These are phyloP conservation scores for Arctium minus DNA, from an alignment of 129 eudicot species.

Conservation along the genomic window DNA sequence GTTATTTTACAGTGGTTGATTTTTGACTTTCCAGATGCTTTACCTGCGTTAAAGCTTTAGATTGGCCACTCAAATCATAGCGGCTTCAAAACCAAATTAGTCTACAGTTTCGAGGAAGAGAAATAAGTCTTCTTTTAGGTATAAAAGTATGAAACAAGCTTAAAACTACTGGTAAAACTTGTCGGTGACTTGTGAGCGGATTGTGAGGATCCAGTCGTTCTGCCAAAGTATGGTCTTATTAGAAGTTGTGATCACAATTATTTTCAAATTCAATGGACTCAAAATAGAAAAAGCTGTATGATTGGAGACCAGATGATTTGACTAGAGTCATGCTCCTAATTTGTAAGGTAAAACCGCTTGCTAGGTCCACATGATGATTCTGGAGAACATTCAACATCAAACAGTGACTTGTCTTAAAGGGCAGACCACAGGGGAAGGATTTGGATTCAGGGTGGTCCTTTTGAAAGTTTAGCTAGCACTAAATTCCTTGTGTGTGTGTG, in stretches of 20 bases:
- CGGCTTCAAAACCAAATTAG: not conserved
- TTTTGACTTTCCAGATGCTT: not conserved
- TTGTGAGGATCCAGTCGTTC: not conserved
- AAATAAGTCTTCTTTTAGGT: not conserved
- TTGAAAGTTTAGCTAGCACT: too few species aligned
- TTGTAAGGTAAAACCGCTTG: not conserved
- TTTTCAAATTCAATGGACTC: not conserved
- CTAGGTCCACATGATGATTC: not conserved
- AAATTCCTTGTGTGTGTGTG: too few species aligned
- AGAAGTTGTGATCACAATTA: not conserved
- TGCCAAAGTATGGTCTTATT: not conserved
- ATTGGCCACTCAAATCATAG: not conserved
- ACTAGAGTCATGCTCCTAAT: not conserved
- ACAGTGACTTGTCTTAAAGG: not conserved
- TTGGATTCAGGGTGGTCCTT: too few species aligned
- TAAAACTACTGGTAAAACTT: not conserved
- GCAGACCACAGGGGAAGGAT: not conserved
- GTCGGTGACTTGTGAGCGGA: not conserved
- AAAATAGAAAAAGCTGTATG: not conserved
- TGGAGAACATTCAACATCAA: not conserved
- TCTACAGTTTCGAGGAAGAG: not conserved
- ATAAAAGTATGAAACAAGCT: not conserved
- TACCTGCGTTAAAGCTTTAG: not conserved
- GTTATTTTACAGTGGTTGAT: not conserved
- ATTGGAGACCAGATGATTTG: not conserved